These are phyloP conservation scores for Kwoniella mangroviensis DNA, from an alignment of 768 basidiomycete species.

Conservation along the genomic window DNA sequence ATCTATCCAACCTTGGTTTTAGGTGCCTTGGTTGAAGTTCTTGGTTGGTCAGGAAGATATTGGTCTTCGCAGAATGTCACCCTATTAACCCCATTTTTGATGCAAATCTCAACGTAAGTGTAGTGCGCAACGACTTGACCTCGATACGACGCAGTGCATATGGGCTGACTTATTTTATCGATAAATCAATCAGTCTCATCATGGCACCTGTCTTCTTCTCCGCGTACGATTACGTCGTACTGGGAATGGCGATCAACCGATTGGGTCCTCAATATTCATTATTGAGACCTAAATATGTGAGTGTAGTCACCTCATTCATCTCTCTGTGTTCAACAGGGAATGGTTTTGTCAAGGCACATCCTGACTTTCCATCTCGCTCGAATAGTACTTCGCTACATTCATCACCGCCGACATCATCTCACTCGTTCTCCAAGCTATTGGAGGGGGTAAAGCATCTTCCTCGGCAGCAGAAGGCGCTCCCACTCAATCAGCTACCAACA, in stretches of 20 bases:
- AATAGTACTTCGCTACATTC: conserved; percentile 53
- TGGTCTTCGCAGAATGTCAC: conserved; percentile 48
- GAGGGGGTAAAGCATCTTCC: conserved; percentile 43
- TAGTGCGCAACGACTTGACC: background rate
- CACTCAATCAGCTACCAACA: conserved; percentile 50
- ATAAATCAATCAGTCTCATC: conserved; percentile 32
- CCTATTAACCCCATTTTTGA: conserved; percentile 48
- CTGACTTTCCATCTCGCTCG: background rate
- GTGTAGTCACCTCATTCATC: background rate
- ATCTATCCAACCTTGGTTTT: conserved; percentile 51
- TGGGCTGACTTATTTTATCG: conserved; percentile 14
- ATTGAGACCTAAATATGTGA: conserved; percentile 27
- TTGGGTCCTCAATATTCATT: conserved; percentile 37
- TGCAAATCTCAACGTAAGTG: conserved; percentile 50
- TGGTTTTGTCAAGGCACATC: background rate
- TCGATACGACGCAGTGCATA: background rate
- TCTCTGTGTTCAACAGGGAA: background rate
- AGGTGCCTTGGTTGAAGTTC: conserved; percentile 45
- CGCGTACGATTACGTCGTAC: conserved; percentile 42
- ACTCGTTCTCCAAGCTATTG: conserved; percentile 54
- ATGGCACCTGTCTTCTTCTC: conserved; percentile 55
- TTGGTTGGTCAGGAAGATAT: conserved; percentile 52
- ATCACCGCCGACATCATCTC: conserved; percentile 52
- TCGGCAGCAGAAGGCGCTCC: conserved; percentile 39
- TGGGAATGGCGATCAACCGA: conserved; percentile 43